Evolutionary conservation across 2,329 filamentous ascomycete genomes (phyloP), one percentile per base, ranked within the genome.

Genomic region (Microcera coccophila): DNA sequence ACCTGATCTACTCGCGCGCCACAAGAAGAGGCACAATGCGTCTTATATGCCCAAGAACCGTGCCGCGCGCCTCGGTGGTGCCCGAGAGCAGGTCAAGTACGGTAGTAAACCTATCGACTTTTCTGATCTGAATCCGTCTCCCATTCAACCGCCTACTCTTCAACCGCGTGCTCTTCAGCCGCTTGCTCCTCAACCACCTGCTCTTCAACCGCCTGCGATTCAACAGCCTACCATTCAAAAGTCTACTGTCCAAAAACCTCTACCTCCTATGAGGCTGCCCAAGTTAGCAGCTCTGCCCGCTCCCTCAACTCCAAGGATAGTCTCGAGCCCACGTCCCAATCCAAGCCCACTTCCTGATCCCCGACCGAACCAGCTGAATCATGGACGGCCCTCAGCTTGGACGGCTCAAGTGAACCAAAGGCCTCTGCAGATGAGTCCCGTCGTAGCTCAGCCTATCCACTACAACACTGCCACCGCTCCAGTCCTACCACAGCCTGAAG

Each of bases 1-100:
- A 37, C 82, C 85, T 57, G 87, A 91, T 62, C 74, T 91, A 31
- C 80, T 88, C 52, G 74, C 84, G 37, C 79, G 82, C 28, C 82
- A 85, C 62, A 75, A 78, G 57, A 83, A 82, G 61, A 76, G 82
- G 20, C 82, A 85, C 58, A 81, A 75, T 3, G 71, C 77, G 14
- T 69, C 71, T 0, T 76, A 76, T 44, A 67, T 70, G 3, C 73
- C 74, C 4, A 63, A 74, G 20, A 76, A 76, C 41, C 71, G 73
- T 18, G 59, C 69, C n/a, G 71, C 70, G 20, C 74, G 72, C 60
- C 75, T 75, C 52, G 67, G 62, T 45, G 53, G 69, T 14, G 53
- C 64, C 5, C 52, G 51, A n/a, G 59, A 61, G 29, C 41, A 37
- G 18, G 16, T 41, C 18, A 68, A 67, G 1, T 67, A 70, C 3